These are phyloP conservation scores for Oropetium thomaeum DNA, from an alignment of 176 grass and related monocot genomes.

Conservation along the genomic window DNA sequence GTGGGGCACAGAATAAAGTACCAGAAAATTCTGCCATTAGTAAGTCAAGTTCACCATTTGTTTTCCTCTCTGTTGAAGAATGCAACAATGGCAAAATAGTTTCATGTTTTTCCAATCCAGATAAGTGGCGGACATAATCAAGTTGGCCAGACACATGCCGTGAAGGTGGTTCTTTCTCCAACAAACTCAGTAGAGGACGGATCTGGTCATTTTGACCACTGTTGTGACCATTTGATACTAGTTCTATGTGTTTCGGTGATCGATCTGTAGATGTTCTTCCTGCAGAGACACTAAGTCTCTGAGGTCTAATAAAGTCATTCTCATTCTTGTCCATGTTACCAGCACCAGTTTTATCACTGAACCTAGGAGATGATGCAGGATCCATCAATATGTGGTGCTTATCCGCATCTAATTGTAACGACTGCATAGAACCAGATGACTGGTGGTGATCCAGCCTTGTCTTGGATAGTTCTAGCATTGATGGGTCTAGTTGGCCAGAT, in stretches of 20 bases:
- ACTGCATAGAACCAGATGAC: slow-evolving; percentile 52
- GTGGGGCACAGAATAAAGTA: slow-evolving; percentile 38
- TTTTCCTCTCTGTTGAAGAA: slow-evolving; percentile 78
- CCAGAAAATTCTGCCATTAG: slow-evolving; percentile 90
- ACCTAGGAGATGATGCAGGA: slow-evolving; percentile 54
- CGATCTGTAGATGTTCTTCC: slow-evolving; percentile 81
- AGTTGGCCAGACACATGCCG: slow-evolving; percentile 96
- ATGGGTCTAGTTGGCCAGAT: slow-evolving; percentile 70
- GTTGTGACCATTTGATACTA: slow-evolving; percentile 59
- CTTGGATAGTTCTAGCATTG: slow-evolving; percentile 49
- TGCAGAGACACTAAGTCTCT: slow-evolving; percentile 55
- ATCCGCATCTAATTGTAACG: slow-evolving; percentile 60
- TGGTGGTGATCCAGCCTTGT: slow-evolving; percentile 56
- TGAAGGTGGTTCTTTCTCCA: slow-evolving; percentile 95
- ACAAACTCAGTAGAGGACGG: slow-evolving; percentile 82
- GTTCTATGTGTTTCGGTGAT: slow-evolving; percentile 78
- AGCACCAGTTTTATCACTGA: slow-evolving; percentile 45
- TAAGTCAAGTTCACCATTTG: slow-evolving; percentile 89
- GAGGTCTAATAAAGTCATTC: slow-evolving; percentile 56
- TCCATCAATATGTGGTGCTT: slow-evolving; percentile 54
- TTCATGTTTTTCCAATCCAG: slow-evolving; percentile 94
- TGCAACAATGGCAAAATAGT: slow-evolving; percentile 95
- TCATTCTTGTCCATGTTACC: slow-evolving; percentile 58
- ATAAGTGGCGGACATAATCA: slow-evolving; percentile 76
- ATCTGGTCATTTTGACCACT: slow-evolving; percentile 71